Percentiles rank a stretch among this genome's conserved stretches.
Conservation (phyloP, 2,329 filamentous ascomycete genomes). For the Arthroderma sp. region DNA sequence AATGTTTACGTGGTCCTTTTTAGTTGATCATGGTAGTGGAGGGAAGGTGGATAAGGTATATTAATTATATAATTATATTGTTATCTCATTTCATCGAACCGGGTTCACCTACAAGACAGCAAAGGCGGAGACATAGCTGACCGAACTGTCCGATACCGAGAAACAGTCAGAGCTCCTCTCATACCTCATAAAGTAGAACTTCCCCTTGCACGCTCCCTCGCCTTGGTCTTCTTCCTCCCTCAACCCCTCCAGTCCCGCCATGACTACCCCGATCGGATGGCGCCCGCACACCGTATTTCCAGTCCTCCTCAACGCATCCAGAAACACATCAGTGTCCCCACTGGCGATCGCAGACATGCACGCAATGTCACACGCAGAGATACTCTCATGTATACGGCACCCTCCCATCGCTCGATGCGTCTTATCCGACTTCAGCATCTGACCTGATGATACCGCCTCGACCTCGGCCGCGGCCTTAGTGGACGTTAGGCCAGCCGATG, state of each 20-base stretch:
- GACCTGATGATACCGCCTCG: slow-evolving; percentile 21
- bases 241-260: slow-evolving; percentile 71
- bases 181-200: slow-evolving; percentile 73
- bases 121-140: slow-evolving; percentile 91
- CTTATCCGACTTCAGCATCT: slow-evolving; percentile 22
- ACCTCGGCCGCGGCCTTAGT: slow-evolving; percentile 21
- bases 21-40: neutral
- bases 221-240: slow-evolving; percentile 23
- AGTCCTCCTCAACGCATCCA: slow-evolving; percentile 56
- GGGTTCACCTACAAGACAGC: slow-evolving; percentile 48
- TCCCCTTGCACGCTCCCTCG: slow-evolving; percentile 29
- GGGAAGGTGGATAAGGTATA: neutral
- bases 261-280: slow-evolving; percentile 84
- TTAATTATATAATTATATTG: too few species aligned
- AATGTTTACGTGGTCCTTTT: neutral
- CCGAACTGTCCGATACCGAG: slow-evolving; percentile 61
- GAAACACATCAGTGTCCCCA: slow-evolving; percentile 59
- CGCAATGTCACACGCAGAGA: slow-evolving; percentile 63
- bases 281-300: slow-evolving; percentile 88
- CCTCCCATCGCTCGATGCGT: slow-evolving; percentile 22
- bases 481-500: slow-evolving; percentile 20
- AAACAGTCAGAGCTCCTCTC: slow-evolving; percentile 69
- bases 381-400: slow-evolving; percentile 65
- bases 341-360: slow-evolving; percentile 77
- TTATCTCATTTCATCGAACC: too few species aligned